Percentiles rank a stretch among this genome's conserved stretches.
Evolutionary conservation across 2,329 filamentous ascomycete species (phyloP).

Genomic region (Lachnellula suecica): DNA sequence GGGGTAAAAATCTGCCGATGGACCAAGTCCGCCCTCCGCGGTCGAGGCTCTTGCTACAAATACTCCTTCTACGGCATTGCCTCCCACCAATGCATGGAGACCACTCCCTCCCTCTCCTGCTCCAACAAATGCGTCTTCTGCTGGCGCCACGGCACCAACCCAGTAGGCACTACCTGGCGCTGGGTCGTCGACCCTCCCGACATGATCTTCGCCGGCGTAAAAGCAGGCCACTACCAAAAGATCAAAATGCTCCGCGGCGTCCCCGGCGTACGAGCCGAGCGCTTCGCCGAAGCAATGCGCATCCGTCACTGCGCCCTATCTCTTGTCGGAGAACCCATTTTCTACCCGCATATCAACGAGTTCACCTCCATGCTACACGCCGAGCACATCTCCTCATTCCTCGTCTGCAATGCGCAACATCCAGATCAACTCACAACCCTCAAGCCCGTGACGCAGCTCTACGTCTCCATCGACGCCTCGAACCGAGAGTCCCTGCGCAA

Average conservation of each 20-base stretch:
- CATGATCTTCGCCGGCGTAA: constrained; percentile 86
- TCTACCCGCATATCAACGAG: constrained; percentile 96
- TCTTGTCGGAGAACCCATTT: constrained; percentile 96
- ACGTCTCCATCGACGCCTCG: constrained; percentile 93
- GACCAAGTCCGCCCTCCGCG: constrained; percentile 95
- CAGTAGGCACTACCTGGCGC: constrained; percentile 93
- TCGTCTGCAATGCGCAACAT: constrained; percentile 97
- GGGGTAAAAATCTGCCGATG: constrained; percentile 98
- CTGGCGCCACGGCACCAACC: constrained; percentile 97
- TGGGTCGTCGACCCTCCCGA: constrained; percentile 94
- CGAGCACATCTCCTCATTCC: constrained; percentile 87
- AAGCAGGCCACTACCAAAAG: constrained; percentile 91
- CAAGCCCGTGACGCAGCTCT: constrained; percentile 87
- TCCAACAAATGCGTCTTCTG: constrained; percentile 99
- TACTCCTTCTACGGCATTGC: constrained; percentile 96
- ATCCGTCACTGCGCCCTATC: constrained; percentile 92
- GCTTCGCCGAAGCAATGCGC: constrained; percentile 88
- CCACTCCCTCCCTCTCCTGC: constrained; percentile 91
- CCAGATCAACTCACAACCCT: constrained; percentile 84
- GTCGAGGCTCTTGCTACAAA: constrained; percentile 95
- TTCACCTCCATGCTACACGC: constrained; percentile 80
- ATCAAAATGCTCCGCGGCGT: constrained; percentile 97
- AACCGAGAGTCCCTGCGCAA: constrained; percentile 84
- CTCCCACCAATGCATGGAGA: constrained; percentile 98
- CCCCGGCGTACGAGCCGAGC: constrained; percentile 85